Percentiles rank a stretch among this genome's conserved stretches.
phyloP scores from a whole-genome alignment of 805 yeast genomes.

The Candida ortonii region DNA sequence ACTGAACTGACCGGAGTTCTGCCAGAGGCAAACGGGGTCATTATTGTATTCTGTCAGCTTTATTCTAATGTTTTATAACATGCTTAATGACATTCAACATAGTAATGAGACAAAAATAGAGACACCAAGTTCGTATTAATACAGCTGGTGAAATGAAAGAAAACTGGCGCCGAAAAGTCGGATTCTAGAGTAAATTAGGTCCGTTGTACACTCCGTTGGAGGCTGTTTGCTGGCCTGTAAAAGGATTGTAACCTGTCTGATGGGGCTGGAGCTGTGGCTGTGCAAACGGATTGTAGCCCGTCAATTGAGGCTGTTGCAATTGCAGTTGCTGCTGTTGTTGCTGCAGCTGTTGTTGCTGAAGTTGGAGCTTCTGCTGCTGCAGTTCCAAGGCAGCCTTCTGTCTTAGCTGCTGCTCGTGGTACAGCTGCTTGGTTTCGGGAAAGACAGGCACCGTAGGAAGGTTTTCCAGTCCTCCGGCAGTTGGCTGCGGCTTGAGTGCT shows the following conservation, averaged over 20 bases:
- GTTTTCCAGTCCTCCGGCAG: conserved; percentile 72
- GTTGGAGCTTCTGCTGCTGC: conserved; percentile 20
- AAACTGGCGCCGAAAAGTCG: conserved; percentile 2
- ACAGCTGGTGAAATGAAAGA: neutral
- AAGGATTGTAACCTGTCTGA: conserved; percentile 4
- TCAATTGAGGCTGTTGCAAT: conserved; percentile 15
- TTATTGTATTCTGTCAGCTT: too few species aligned
- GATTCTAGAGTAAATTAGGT: conserved; percentile 30
- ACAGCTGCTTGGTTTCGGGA: conserved; percentile 50
- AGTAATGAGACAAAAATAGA: too few species aligned
- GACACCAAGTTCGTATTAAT: too few species aligned
- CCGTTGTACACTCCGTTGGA: conserved; percentile 26
- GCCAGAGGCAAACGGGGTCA: too few species aligned
- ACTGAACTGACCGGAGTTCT: conserved; percentile 1
- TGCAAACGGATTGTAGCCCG: conserved; percentile 21
- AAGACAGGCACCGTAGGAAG: conserved; percentile 66
- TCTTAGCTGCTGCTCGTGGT: conserved; percentile 19
- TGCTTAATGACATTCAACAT: too few species aligned
- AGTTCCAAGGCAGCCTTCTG: conserved; percentile 21
- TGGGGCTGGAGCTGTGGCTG: conserved; percentile 14
- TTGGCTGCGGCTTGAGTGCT: conserved; percentile 46
- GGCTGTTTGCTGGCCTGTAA: conserved; percentile 2
- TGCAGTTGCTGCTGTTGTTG: conserved; percentile 13
- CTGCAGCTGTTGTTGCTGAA: conserved; percentile 14
- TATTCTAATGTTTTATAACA: too few species aligned